A percentile compares a stretch with the other conserved stretches of the same genome.
Conservation (phyloP, 164 flowering plant species). For the Tetrastigma voinierianum region DNA sequence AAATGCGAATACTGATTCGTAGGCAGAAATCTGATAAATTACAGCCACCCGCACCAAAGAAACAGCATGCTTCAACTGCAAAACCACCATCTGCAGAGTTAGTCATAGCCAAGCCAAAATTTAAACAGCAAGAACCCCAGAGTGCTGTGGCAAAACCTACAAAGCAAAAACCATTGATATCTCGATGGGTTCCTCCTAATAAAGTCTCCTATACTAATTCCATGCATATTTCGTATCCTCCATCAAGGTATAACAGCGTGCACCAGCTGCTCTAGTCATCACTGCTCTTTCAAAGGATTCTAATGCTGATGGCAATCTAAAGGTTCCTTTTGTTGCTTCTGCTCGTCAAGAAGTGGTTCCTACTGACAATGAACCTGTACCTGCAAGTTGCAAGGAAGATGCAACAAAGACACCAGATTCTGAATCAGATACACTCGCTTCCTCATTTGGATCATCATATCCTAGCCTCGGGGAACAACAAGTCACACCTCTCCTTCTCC, state of each 20-base stretch:
- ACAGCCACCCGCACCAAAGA: conserved; percentile 27
- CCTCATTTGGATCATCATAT: conserved; percentile 6
- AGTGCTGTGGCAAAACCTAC: conserved; percentile 29
- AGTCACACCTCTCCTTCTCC: conserved; percentile 16
- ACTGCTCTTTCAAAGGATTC: conserved; percentile 39
- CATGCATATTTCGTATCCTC: conserved; percentile 63
- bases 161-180: conserved; percentile 48
- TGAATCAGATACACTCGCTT: conserved; percentile 12
- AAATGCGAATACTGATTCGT: conserved; percentile 24
- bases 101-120: conserved; percentile 34
- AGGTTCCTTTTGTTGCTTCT: conserved; percentile 20
- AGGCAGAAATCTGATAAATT: conserved; percentile 40
- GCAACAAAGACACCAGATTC: conserved; percentile 12
- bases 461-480: conserved; percentile 1
- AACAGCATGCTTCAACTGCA: conserved; percentile 22
- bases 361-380: conserved; percentile 15
- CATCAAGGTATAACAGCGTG: conserved; percentile 75
- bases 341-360: conserved; percentile 15
- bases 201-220: conserved; percentile 50
- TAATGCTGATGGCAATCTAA: conserved; percentile 22
- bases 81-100: conserved; percentile 39
- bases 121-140: conserved; percentile 45
- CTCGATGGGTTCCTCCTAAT: conserved; percentile 71
- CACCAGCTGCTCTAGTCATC: conserved; percentile 53
- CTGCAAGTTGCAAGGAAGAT: conserved; percentile 7